Percentiles rank a stretch among this genome's conserved stretches.
Evolutionary conservation across 139 green algal species (phyloP).

Genomic region (Dunaliella primolecta): DNA sequence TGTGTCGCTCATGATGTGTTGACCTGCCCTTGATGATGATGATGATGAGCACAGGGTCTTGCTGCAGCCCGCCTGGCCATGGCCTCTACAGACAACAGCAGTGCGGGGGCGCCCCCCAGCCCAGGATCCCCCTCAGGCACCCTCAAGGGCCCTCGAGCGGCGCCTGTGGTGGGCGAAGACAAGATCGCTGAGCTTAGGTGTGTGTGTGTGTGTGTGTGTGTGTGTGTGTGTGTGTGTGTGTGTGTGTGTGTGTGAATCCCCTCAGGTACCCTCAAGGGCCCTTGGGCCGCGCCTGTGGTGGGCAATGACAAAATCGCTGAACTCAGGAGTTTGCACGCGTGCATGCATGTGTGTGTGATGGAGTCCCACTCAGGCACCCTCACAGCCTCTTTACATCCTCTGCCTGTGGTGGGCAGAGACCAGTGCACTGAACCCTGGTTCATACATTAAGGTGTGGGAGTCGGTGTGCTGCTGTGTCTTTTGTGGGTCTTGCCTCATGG

Average conservation of each 20-base stretch:
- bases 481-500: no score
- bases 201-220: neutral
- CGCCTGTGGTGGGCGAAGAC: conserved; percentile 4
- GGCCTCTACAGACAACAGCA: neutral
- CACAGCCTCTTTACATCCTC: no score
- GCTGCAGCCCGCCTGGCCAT: neutral
- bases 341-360: no score
- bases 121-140: neutral
- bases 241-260: neutral
- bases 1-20: no score
- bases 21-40: no score
- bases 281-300: neutral
- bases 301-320: conserved; percentile 8
- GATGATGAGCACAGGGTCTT: neutral
- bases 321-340: conserved; percentile 13
- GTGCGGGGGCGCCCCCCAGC: neutral
- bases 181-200: conserved; percentile 16
- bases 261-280: neutral
- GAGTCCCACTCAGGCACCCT: no score
- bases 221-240: neutral
- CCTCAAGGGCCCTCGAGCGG: neutral
- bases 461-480: neutral
- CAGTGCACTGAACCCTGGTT: no score
- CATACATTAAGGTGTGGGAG: neutral
- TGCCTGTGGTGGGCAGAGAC: no score